These are phyloP conservation scores for Trichoderma afroharzianum DNA, from an alignment of 2,329 filamentous ascomycete species.

Conservation along the genomic window DNA sequence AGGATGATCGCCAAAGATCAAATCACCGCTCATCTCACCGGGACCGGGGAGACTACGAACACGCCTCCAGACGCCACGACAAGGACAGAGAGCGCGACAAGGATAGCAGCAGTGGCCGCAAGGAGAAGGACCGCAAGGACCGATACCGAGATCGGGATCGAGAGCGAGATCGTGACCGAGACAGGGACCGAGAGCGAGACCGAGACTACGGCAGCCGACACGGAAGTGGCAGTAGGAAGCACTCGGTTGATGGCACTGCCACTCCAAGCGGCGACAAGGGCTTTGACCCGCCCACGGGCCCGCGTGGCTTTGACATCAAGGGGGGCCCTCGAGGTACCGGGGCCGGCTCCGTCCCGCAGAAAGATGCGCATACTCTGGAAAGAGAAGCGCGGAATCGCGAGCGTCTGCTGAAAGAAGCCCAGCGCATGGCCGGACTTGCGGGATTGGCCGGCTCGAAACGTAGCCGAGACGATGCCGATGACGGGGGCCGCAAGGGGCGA, in stretches of 20 bases:
- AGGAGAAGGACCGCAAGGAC: slow-evolving; percentile 36
- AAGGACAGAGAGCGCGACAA: slow-evolving; percentile 38
- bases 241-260: slow-evolving; percentile 25
- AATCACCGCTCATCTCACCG: slow-evolving; percentile 42
- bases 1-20: slow-evolving; percentile 41
- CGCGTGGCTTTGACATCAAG: slow-evolving; percentile 39
- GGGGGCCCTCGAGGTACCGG: slow-evolving; percentile 18
- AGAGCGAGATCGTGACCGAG: slow-evolving; percentile 36
- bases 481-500: slow-evolving; percentile 38
- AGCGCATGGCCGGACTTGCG: slow-evolving; percentile 56
- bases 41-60: slow-evolving; percentile 38
- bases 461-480: slow-evolving; percentile 43
- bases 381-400: slow-evolving; percentile 64
- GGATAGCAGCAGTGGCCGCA: slow-evolving; percentile 22
- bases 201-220: slow-evolving; percentile 31
- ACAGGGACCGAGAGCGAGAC: slow-evolving; percentile 33
- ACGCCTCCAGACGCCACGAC: slow-evolving; percentile 29
- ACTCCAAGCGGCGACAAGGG: slow-evolving; percentile 36
- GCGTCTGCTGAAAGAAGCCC: slow-evolving; percentile 64
- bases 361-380: slow-evolving; percentile 66
- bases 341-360: slow-evolving; percentile 25
- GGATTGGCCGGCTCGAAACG: slow-evolving; percentile 48
- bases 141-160: slow-evolving; percentile 36
- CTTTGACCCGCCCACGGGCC: slow-evolving; percentile 42
- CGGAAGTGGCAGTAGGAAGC: slow-evolving; percentile 33